Percentiles rank a stretch among this genome's conserved stretches.
phyloP scores from a whole-genome alignment of 1,139 yeast species.

The Pichia sp. region DNA sequence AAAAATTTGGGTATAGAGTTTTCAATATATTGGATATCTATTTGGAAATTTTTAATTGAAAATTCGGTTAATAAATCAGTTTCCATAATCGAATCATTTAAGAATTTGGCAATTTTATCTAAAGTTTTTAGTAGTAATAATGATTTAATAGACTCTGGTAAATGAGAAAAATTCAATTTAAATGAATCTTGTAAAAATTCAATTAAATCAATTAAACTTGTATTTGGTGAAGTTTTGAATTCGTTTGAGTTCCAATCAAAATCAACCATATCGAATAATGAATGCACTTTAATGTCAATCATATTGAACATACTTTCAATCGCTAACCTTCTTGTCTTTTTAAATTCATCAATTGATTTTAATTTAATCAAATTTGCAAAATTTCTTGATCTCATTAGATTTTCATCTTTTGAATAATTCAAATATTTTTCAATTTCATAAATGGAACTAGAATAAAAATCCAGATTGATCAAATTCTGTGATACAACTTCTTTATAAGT shows the following conservation, averaged over 20 bases:
- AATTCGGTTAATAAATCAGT: constrained; percentile 42
- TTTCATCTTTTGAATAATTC: constrained; percentile 27
- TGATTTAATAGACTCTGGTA: constrained; percentile 74
- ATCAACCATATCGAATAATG: constrained; percentile 77
- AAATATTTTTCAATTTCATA: constrained; percentile 45
- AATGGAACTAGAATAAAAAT: constrained; percentile 64
- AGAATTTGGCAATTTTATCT: constrained; percentile 73
- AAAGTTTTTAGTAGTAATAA: constrained; percentile 78
- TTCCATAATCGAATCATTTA: constrained; percentile 53
- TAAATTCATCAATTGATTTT: constrained; percentile 51
- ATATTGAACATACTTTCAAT: constrained; percentile 76
- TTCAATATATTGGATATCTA: constrained; percentile 58
- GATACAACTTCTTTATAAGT: constrained; percentile 86
- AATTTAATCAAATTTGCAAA: constrained; percentile 28
- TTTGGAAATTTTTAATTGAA: constrained; percentile 54
- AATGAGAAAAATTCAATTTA: constrained; percentile 75
- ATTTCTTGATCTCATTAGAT: constrained; percentile 22
- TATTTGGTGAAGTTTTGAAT: constrained; percentile 58
- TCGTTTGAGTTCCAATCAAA: constrained; percentile 68
- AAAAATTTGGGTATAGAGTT: constrained; percentile 26
- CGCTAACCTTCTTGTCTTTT: constrained; percentile 61
- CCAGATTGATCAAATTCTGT: constrained; percentile 82
- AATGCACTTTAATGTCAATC: constrained; percentile 74
- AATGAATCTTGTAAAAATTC: constrained; percentile 81
- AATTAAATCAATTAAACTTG: constrained; percentile 80